Evolutionary conservation across 805 yeast species (phyloP).

Genomic region (Sugiyamaella smithiae): DNA sequence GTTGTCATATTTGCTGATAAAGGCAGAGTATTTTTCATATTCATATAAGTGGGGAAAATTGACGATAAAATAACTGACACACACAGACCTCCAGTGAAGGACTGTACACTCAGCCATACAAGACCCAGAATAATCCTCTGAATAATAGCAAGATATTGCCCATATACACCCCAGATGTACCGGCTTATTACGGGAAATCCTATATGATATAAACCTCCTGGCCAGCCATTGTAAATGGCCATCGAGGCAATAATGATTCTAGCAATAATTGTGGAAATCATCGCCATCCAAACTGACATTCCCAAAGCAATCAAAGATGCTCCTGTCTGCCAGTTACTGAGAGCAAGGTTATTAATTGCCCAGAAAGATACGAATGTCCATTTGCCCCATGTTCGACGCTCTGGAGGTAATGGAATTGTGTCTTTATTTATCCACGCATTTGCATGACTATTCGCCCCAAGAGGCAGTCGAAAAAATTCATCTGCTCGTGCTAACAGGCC

Average conservation of each 20-base stretch:
- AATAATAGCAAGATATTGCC: conserved; percentile 43
- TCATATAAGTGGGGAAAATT: conserved; percentile 38
- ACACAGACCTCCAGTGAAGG: conserved; percentile 47
- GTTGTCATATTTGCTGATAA: conserved; percentile 35
- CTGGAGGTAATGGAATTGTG: conserved; percentile 45
- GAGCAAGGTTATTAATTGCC: conserved; percentile 32
- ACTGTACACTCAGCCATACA: conserved; percentile 48
- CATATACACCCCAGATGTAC: conserved; percentile 47
- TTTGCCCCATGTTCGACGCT: conserved; percentile 47
- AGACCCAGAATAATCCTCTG: conserved; percentile 45
- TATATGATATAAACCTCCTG: conserved; percentile 49
- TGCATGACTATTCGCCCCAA: conserved; percentile 15
- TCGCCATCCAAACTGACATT: conserved; percentile 42
- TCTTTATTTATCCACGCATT: conserved; percentile 31
- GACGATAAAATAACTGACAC: conserved; percentile 27
- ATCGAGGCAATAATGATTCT: conserved; percentile 40
- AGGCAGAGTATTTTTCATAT: conserved; percentile 41
- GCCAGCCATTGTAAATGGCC: conserved; percentile 45
- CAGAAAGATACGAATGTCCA: conserved; percentile 37
- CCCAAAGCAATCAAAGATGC: conserved; percentile 45
- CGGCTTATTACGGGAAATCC: conserved; percentile 48
- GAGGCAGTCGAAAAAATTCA: neutral
- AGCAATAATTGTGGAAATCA: conserved; percentile 45
- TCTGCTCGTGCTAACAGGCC: conserved; percentile 3
- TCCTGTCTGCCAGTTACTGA: conserved; percentile 43